A percentile compares a stretch with the other conserved stretches of the same genome.
These are phyloP conservation scores for Penicillium sp. DNA, from an alignment of 2,329 filamentous ascomycete genomes.

Conservation along the genomic window DNA sequence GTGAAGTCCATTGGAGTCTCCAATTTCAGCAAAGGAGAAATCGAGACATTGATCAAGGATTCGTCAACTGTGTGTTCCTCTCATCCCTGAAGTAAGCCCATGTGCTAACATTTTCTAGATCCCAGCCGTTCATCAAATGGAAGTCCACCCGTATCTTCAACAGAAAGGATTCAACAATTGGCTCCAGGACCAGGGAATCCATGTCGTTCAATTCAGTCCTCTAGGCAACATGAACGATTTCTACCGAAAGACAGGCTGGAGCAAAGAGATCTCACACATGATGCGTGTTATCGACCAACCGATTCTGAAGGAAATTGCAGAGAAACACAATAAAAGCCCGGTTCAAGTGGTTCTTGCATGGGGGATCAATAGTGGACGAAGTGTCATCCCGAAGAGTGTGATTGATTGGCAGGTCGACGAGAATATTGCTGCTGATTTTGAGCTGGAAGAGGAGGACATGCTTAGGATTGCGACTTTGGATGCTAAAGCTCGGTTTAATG, in stretches of 20 bases:
- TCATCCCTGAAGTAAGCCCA: neutral
- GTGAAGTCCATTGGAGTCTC: conserved; percentile 47
- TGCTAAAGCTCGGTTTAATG: conserved; percentile 18
- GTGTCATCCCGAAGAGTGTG: conserved; percentile 50
- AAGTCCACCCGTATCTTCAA: conserved; percentile 27
- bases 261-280: conserved; percentile 32
- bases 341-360: conserved; percentile 38
- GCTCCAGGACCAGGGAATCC: conserved; percentile 20
- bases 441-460: conserved; percentile 56
- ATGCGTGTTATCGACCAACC: conserved; percentile 19
- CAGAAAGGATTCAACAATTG: conserved; percentile 18
- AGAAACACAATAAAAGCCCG: conserved; percentile 24
- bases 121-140: conserved; percentile 25
- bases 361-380: conserved; percentile 47
- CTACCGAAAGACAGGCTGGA: conserved; percentile 28
- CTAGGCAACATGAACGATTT: conserved; percentile 44
- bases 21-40: conserved; percentile 42
- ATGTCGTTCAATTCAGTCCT: conserved; percentile 22
- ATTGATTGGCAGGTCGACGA: conserved; percentile 29
- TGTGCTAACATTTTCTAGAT: neutral
- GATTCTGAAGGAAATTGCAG: conserved; percentile 16
- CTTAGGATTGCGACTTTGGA: conserved; percentile 49
- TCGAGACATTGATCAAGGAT: conserved; percentile 33
- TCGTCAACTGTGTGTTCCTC: neutral
- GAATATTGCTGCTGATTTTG: conserved; percentile 50